Percentiles rank a stretch among this genome's conserved stretches.
phyloP scores from a whole-genome alignment of 1,139 yeast species.

The Yamadazyma blattariae region DNA sequence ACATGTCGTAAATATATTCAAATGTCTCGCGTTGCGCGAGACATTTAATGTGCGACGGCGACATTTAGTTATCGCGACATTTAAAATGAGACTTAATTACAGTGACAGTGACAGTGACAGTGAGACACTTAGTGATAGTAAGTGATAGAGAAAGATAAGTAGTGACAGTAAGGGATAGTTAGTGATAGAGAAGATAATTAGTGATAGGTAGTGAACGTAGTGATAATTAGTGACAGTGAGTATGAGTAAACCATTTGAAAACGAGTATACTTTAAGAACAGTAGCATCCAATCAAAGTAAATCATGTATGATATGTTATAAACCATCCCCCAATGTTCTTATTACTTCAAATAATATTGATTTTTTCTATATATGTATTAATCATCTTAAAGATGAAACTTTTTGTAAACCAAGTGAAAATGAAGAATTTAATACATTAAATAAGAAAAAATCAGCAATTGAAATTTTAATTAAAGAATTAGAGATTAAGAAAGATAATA shows the following conservation, averaged over 20 bases:
- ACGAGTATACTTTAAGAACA: conserved; percentile 50
- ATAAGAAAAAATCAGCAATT: conserved; percentile 33
- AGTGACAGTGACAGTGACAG: too few species aligned
- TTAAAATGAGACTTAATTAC: too few species aligned
- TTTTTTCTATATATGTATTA: conserved; percentile 66
- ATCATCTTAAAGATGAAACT: conserved; percentile 60
- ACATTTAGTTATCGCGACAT: too few species aligned
- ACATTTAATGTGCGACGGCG: too few species aligned
- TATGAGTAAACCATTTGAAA: conserved; percentile 37
- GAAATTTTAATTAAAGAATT: conserved; percentile 39
- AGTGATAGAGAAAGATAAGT: too few species aligned
- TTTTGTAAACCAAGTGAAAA: conserved; percentile 57
- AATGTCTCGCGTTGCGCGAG: too few species aligned
- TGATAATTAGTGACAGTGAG: too few species aligned
- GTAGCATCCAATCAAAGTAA: conserved; percentile 58
- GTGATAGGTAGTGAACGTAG: too few species aligned
- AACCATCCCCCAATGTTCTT: conserved; percentile 61
- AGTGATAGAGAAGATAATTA: too few species aligned
- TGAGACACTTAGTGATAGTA: too few species aligned
- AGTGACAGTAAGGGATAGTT: too few species aligned
- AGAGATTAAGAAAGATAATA: conserved; percentile 23
- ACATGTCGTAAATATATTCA: too few species aligned
- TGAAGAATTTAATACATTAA: conserved; percentile 44
- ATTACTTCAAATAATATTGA: conserved; percentile 53
- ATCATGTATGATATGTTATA: conserved; percentile 66